Base-by-base conservation (phyloP, 129 eudicot species). In the Dittrichia graveolens region DNA sequence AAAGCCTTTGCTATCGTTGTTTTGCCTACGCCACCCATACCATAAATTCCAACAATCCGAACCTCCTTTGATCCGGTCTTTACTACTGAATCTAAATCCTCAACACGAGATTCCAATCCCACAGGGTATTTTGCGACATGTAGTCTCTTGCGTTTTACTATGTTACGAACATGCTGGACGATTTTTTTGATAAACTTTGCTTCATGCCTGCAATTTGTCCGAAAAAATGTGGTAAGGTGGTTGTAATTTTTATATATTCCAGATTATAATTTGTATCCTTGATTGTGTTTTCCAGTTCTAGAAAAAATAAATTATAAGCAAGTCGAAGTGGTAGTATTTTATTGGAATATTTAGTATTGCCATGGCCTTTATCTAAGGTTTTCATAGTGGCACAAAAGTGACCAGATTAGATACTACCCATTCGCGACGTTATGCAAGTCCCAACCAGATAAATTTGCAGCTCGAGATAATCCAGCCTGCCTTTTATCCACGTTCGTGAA, bases 11-110 rank as follows among this genome's bases (percentile, higher is more conserved):
- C 67, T 24, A 64, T 74, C 8, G 79, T 74, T 42, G 79, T 74
- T 55, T 74, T 64, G 47, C 73, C 79, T 65, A 75, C 66, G 45
- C 74, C 80, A 46, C 79, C 80, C 61, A 78, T 43, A n/a, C 83
- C 78, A 41, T 75, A 72, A 64, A 79, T 65, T 18, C 74, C 78
- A 55, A 64, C 69, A 52, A 65, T 4, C 8, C 49, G 58, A 13
- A 79, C 74, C 52, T 79, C 74, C 46, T 55, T 37, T 52, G 54
- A 34, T 66, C 43, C 78, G 0, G 54, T 37, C 11, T 55, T 18
- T 43, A 72, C 31, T 42, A 54, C 12, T 14, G 49, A 7, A 16
- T 47, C 16, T n/a, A 71, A 12, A n/a, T 71, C 44, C 52, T 53
- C 18, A n/a, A 79, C 60, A 35, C 52, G 69, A 44, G 73, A 72